Percentiles rank a stretch among this genome's conserved stretches.
Conservation (phyloP, 148 eudicot genomes). For the Pharnaceum exiguum region DNA sequence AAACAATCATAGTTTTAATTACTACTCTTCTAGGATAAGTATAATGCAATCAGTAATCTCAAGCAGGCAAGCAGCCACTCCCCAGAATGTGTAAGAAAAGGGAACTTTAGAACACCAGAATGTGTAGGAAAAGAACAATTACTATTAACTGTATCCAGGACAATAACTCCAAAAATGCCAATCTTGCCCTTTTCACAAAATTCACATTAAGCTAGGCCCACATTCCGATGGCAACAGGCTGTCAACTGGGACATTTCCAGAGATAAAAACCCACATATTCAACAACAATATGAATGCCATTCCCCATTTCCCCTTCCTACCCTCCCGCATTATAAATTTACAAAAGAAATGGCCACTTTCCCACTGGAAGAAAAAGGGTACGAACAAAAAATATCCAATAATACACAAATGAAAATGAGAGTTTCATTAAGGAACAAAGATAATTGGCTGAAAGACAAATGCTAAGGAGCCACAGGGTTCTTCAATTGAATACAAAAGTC, state of each 20-base stretch:
- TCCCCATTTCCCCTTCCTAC: too few relatives aligned
- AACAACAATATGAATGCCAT: slow-evolving; percentile 16
- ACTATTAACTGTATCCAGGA: slow-evolving; percentile 19
- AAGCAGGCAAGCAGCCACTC: too few relatives aligned
- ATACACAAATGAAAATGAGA: too few relatives aligned
- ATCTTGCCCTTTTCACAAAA: slow-evolving; percentile 23
- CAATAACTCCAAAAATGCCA: slow-evolving; percentile 14
- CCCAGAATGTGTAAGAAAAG: not conserved
- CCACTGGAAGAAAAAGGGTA: slow-evolving; percentile 10
- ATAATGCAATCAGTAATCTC: slow-evolving; percentile 3
- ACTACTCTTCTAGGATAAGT: not conserved
- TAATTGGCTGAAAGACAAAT: too few relatives aligned
- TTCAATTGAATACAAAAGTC: not conserved
- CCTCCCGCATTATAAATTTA: slow-evolving; percentile 11
- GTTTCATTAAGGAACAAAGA: too few relatives aligned
- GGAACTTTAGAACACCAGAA: not conserved
- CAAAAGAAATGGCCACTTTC: slow-evolving; percentile 8
- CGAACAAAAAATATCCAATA: too few relatives aligned
- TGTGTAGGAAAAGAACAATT: slow-evolving; percentile 14
- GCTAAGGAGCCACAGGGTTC: not conserved
- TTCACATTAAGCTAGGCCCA: slow-evolving; percentile 20
- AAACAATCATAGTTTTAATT: slow-evolving; percentile 1
- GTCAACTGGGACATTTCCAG: slow-evolving; percentile 30
- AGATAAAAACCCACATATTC: slow-evolving; percentile 24
- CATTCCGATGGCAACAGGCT: slow-evolving; percentile 37